phyloP scores from a whole-genome alignment of 2,329 filamentous ascomycete species.

The Microdochium trichocladiopsis region DNA sequence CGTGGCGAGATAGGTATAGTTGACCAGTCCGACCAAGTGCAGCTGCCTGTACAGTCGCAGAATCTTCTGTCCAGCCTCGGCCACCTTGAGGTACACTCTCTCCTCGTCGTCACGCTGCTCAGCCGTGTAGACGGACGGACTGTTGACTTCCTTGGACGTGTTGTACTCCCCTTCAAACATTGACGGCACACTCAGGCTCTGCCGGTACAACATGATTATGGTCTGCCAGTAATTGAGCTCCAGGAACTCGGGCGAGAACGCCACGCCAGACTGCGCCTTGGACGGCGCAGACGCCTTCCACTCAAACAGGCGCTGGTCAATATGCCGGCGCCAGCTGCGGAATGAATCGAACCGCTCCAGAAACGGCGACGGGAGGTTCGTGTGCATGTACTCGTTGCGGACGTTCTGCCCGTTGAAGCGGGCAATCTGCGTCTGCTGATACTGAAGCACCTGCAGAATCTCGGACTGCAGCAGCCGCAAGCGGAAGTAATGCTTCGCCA shows the following conservation, averaged over 20 bases:
- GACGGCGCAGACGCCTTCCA: constrained; percentile 83
- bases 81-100: constrained; percentile 86
- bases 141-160: constrained; percentile 57
- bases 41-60: constrained; percentile 84
- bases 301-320: constrained; percentile 73
- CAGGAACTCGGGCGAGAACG: constrained; percentile 82
- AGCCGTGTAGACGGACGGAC: constrained; percentile 51
- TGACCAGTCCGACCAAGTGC: constrained; percentile 81
- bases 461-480: constrained; percentile 86
- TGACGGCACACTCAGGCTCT: constrained; percentile 79
- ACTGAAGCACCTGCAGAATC: constrained; percentile 87
- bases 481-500: constrained; percentile 88
- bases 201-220: constrained; percentile 90
- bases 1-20: constrained; percentile 92
- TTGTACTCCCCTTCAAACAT: constrained; percentile 76
- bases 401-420: constrained; percentile 58
- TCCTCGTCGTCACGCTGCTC: constrained; percentile 79
- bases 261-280: constrained; percentile 73
- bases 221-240: constrained; percentile 98
- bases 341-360: constrained; percentile 79
- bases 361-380: constrained; percentile 76
- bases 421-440: constrained; percentile 79
- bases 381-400: constrained; percentile 68
- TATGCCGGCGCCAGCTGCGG: constrained; percentile 79
- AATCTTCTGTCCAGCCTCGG: constrained; percentile 90